Evolutionary conservation across 257 asterid genomes (phyloP), one percentile per base, ranked within the genome.

Genomic region (Cynanchum wilfordii): DNA sequence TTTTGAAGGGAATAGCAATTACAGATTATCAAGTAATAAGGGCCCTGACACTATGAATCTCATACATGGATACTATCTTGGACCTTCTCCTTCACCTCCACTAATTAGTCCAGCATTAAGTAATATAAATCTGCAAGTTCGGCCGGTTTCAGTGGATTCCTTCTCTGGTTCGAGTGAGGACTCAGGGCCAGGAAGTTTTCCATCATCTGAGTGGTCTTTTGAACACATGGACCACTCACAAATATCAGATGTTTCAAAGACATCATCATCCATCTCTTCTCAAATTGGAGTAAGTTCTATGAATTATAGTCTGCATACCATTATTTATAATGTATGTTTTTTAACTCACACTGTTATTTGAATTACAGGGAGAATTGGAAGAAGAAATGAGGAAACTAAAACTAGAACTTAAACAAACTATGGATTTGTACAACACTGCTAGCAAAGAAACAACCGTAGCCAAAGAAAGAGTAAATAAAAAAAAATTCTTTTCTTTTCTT

Each of bases 341-440:
- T 25, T 47, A 2, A 19, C 62, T 24, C 38, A 19, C 42, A 24
- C 40, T 49, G 8, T 78, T 54, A 12, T 29, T 66, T 65, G 47
- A 65, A 59, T 65, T 75, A 24, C 85, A 84, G 81, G 91, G 76
- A 79, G 96, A 88, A 19, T 13, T 79, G 27, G 97, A 93, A 74
- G 96, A 89, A 0, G 94, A 89, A 84, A 62, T 89, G 82, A 82
- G 60, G 80, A 88, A 87, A 85, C 49, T 89, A 78, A 93, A 85
- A 74, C 81, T 74, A 52, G 92, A 90, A 77, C 65, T 92, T 84
- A 84, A 85, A 84, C 89, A 84, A 79, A 79, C 87, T 75, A 83
- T 87, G 76, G 79, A 80, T 27, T 79, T 66, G 87, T 86, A 89
- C 80, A 84, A 87, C 71, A 76, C 77, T n/a, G 91, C 89, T 52